Evolutionary conservation across 1,284 basidiomycete species (phyloP), one percentile per base, ranked within the genome.

Genomic region (Leccinum subspadiceum): DNA sequence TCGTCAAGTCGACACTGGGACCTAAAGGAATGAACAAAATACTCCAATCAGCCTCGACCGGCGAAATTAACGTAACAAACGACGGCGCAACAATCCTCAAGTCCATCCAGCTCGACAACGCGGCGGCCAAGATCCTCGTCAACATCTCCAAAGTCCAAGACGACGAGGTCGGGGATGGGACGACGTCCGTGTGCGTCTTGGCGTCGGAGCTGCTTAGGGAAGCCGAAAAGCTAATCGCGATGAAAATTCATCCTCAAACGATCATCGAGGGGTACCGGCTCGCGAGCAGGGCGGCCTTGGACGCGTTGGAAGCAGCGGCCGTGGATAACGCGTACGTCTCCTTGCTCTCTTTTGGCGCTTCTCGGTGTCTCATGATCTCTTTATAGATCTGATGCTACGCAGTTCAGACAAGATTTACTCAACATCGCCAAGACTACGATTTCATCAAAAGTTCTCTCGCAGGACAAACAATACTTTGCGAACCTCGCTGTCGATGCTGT

Each of bases 121-220:
- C 97, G 2, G 96, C 97, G 0, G 97, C 97, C 57, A 99, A 99
- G 81, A 98, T 99, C 73, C 85, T 99, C 57, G 97, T 99, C 71
- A 98, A 99, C 78, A 99, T 99, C 75, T 96, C 94, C n/a, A 99
- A 99, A 75, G 96, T 98, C 15, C 97, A 99, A 78, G 97, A 99
- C 71, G 97, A 99, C 74, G 97, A 99, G 78, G 90, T 99, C 52
- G 97, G 97, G 15, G 97, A 98, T 77, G 97, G 97, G 29, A 99
- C 96, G 24, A 99, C 96, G 9, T 89, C 84, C 56, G 96, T 99
- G 39, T 95, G 93, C 64, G 96, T 99, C 1, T 78, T 99, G 9
- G 93, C 96, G 1, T 87, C 94, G 10, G 97, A 99, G 73, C 78
- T 99, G 60, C 74, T 99, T 65, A 79, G 97, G 60, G 97, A 98